A percentile compares a stretch with the other conserved stretches of the same genome.
phyloP scores from a whole-genome alignment of 2,329 filamentous ascomycete species.

The Fusarium chlamydosporum region DNA sequence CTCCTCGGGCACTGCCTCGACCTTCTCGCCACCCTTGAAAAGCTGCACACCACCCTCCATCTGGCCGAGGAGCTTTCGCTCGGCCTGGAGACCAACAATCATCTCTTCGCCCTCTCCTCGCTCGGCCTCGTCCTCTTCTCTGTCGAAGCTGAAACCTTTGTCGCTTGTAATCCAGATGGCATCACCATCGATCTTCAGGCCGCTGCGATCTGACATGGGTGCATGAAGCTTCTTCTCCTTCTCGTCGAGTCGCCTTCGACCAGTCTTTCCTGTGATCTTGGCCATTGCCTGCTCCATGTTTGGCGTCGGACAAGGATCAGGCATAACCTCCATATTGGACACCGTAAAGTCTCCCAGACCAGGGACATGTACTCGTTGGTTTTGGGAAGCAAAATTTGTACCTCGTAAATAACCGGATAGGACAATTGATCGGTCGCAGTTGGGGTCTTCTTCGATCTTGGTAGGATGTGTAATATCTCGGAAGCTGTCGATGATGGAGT shows the following conservation, averaged over 20 bases:
- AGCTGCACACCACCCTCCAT: conserved; percentile 86
- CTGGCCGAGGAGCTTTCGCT: conserved; percentile 84
- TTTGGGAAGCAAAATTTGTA: conserved; percentile 90
- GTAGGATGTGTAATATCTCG: conserved; percentile 95
- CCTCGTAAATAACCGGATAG: conserved; percentile 94
- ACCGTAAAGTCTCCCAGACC: conserved; percentile 92
- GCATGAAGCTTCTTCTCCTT: conserved; percentile 98
- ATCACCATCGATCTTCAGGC: conserved; percentile 95
- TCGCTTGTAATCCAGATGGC: conserved; percentile 88
- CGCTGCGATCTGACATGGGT: conserved; percentile 97
- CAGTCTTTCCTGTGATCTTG: conserved; percentile 86
- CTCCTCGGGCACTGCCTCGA: conserved; percentile 68
- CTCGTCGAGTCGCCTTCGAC: conserved; percentile 85
- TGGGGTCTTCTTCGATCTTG: conserved; percentile 86
- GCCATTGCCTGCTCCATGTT: conserved; percentile 88
- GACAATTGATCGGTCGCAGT: conserved; percentile 91
- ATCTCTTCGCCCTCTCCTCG: conserved; percentile 95
- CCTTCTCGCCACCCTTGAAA: conserved; percentile 81
- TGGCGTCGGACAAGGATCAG: conserved; percentile 95
- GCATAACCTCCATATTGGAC: conserved; percentile 84
- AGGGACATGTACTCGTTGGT: conserved; percentile 90
- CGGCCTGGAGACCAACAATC: conserved; percentile 88
- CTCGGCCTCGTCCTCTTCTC: conserved; percentile 75
- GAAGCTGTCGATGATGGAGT: conserved; percentile 93
- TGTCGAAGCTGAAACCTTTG: conserved; percentile 81